A percentile compares a stretch with the other conserved stretches of the same genome.
Evolutionary conservation across 2,329 filamentous ascomycete species (phyloP).

Genomic region (Drechslera avenae): DNA sequence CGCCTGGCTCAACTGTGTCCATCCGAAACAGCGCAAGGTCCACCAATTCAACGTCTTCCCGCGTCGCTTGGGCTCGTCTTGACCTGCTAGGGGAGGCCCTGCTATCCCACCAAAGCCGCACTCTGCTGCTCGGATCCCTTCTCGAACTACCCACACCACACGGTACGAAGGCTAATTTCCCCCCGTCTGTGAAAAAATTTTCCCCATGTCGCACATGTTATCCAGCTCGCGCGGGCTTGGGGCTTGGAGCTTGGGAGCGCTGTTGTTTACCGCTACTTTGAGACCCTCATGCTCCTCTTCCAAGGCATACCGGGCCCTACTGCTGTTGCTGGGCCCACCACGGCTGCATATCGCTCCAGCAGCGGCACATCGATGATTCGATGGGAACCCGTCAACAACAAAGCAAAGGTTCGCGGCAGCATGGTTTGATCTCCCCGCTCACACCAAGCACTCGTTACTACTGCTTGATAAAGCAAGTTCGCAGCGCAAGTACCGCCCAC

Average conservation of each 20-base stretch:
- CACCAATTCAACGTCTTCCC: slow-evolving; percentile 41
- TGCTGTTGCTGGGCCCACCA: slow-evolving; percentile 32
- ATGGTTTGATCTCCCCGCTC: slow-evolving; percentile 41
- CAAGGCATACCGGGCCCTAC: slow-evolving; percentile 25
- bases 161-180: slow-evolving; percentile 44
- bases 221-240: slow-evolving; percentile 27
- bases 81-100: slow-evolving; percentile 38
- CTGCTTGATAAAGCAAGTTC: slow-evolving; percentile 36
- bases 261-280: slow-evolving; percentile 49
- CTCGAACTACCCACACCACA: slow-evolving; percentile 26
- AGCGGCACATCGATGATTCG: slow-evolving; percentile 36
- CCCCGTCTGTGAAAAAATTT: slow-evolving; percentile 44
- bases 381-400: slow-evolving; percentile 37
- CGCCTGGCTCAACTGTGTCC: slow-evolving; percentile 25
- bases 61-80: slow-evolving; percentile 25
- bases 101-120: slow-evolving; percentile 43
- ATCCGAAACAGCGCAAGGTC: slow-evolving; percentile 34
- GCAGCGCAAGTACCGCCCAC: slow-evolving; percentile 27
- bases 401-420: slow-evolving; percentile 34
- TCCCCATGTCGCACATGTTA: slow-evolving; percentile 40
- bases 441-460: slow-evolving; percentile 16
- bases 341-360: slow-evolving; percentile 37
- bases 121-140: slow-evolving; percentile 41
- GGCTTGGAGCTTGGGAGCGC: slow-evolving; percentile 13
- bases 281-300: slow-evolving; percentile 18